These are phyloP conservation scores for Phytophthora pistaciae DNA, from an alignment of 352 stramenopile species.

Conservation along the genomic window DNA sequence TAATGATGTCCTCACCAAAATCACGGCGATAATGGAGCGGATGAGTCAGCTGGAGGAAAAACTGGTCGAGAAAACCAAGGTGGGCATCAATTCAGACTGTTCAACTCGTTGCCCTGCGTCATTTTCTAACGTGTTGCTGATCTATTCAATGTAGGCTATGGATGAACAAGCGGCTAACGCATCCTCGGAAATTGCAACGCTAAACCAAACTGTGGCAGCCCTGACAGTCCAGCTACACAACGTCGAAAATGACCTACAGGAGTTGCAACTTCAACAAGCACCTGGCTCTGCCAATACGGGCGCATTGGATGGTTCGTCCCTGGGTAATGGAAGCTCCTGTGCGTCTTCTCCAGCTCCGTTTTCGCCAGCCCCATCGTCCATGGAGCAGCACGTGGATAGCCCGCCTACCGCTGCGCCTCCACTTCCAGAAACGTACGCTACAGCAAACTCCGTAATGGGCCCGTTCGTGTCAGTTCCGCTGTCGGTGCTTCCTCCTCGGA, in stretches of 20 bases:
- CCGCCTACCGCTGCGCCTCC: conserved; percentile 30
- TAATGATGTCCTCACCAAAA: conserved; percentile 26
- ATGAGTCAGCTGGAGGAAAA: conserved; percentile 53
- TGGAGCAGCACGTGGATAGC: conserved; percentile 35
- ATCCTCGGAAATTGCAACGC: conserved; percentile 42
- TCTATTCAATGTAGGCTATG: conserved; percentile 35
- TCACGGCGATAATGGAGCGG: conserved; percentile 42
- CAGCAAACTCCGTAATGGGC: conserved; percentile 63
- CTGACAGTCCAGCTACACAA: conserved; percentile 53
- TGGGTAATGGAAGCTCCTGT: conserved; percentile 39
- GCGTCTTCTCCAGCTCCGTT: conserved; percentile 41
- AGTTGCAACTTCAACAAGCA: conserved; percentile 48
- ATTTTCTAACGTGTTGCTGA: neutral
- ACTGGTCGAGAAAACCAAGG: conserved; percentile 55
- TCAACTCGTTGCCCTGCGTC: neutral
- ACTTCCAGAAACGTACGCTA: conserved; percentile 52
- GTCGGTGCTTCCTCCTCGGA: conserved; percentile 84
- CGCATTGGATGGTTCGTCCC: conserved; percentile 30
- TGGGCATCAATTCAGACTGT: conserved; percentile 17
- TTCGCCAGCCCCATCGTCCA: conserved; percentile 44
- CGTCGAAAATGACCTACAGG: conserved; percentile 53
- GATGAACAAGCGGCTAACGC: conserved; percentile 44
- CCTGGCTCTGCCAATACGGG: conserved; percentile 16
- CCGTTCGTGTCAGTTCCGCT: conserved; percentile 88
- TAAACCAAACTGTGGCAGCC: conserved; percentile 58